phyloP scores from a whole-genome alignment of 352 stramenopile species.

The Sclerospora graminicola region DNA sequence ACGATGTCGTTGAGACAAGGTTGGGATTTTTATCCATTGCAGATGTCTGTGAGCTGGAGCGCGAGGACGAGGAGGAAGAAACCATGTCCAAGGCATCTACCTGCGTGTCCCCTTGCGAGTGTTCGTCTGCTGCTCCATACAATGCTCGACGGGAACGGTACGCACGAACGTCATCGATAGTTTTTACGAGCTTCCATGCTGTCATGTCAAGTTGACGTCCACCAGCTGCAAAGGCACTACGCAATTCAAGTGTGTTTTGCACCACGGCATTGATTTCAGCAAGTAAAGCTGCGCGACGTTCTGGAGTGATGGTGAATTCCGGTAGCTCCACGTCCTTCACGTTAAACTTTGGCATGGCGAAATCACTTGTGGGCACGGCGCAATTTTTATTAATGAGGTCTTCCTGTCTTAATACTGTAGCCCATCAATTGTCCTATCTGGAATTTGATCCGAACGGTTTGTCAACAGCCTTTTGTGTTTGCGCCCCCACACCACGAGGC shows the following conservation, averaged over 20 bases:
- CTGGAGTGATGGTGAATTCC: constrained; percentile 12
- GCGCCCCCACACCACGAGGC: too few species aligned
- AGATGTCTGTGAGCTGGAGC: constrained; percentile 9
- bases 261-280: constrained; percentile 23
- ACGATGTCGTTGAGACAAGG: constrained; percentile 9
- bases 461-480: too few species aligned
- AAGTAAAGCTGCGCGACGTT: constrained; percentile 15
- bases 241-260: constrained; percentile 26
- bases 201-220: constrained; percentile 24
- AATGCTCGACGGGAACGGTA: constrained; percentile 30
- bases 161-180: constrained; percentile 24
- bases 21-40: constrained; percentile 15
- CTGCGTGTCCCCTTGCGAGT: constrained; percentile 6
- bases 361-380: not conserved
- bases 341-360: not conserved
- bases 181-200: constrained; percentile 32
- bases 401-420: not conserved
- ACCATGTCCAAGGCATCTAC: constrained; percentile 11
- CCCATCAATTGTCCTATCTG: too few species aligned
- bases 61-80: constrained; percentile 21
- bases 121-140: constrained; percentile 6
- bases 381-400: not conserved
- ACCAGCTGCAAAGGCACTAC: constrained; percentile 17
- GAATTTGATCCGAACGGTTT: too few species aligned
- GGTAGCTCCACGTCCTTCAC: constrained; percentile 23